Conservation (phyloP, 2,329 filamentous ascomycete genomes). For the Trichoderma simmonsii region DNA sequence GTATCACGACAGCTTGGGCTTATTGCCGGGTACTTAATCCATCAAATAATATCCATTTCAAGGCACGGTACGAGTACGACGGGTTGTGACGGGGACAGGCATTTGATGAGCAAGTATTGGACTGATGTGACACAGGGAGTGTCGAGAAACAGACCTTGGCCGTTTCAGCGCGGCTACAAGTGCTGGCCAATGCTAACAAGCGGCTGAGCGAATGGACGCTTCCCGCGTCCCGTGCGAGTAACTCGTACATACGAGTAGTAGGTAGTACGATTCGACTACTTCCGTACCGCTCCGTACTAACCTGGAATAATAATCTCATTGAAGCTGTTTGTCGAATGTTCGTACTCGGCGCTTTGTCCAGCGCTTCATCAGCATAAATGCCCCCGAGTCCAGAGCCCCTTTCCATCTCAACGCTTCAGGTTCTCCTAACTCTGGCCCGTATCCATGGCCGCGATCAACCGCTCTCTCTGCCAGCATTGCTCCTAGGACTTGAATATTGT, state of each 20-base stretch:
- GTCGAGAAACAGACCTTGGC: background rate
- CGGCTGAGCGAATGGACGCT: background rate
- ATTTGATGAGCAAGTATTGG: background rate
- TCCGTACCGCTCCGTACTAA: background rate
- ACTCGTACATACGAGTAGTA: background rate
- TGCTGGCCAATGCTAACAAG: background rate
- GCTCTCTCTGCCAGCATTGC: background rate
- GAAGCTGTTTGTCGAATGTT: background rate
- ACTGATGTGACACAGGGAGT: background rate
- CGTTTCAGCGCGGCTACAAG: slow-evolving; percentile 1
- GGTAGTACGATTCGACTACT: background rate
- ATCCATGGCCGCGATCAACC: slow-evolving; percentile 6
- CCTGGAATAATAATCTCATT: background rate
- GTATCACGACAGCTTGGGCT: background rate
- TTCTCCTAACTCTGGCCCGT: background rate
- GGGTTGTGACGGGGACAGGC: background rate
- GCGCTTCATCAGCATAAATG: slow-evolving; percentile 8
- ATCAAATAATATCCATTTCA: background rate
- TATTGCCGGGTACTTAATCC: background rate
- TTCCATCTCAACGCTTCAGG: background rate
- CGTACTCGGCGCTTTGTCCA: background rate
- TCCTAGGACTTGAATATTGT: background rate
- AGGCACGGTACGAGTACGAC: background rate
- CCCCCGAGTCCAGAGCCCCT: slow-evolving; percentile 2
- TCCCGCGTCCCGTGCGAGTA: background rate